A percentile compares a stretch with the other conserved stretches of the same genome.
These are phyloP conservation scores for Puccinia novopanici DNA, from an alignment of 1,284 basidiomycete species.

Conservation along the genomic window DNA sequence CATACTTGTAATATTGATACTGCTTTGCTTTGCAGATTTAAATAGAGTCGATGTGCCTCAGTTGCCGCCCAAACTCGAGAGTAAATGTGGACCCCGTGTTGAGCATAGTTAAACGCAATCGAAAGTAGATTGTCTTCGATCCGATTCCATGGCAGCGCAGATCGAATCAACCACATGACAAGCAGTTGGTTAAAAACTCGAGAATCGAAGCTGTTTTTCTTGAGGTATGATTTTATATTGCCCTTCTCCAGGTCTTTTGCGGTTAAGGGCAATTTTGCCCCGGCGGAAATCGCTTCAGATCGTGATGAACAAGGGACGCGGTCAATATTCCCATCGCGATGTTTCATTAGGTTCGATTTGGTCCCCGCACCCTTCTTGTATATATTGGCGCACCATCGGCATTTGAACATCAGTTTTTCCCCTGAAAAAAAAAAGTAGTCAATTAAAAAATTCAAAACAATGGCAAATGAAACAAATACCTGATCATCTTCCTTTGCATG, in stretches of 20 bases:
- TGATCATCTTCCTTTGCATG: background rate
- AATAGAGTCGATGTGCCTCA: background rate
- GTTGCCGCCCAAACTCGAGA: slow-evolving; percentile 2
- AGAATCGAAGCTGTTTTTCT: background rate
- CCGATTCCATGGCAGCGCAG: background rate
- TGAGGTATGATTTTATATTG: background rate
- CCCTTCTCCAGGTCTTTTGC: background rate
- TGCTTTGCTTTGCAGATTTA: slow-evolving; percentile 5
- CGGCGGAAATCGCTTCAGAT: background rate
- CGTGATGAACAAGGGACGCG: background rate
- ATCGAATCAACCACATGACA: background rate
- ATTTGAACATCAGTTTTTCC: background rate
- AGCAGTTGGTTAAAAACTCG: background rate
- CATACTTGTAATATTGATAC: background rate
- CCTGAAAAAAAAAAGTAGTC: background rate
- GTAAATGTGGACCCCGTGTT: background rate
- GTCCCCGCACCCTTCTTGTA: slow-evolving; percentile 2
- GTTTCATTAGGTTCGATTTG: background rate
- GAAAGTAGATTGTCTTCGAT: background rate
- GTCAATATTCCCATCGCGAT: background rate
- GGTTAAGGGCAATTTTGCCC: background rate
- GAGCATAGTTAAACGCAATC: background rate
- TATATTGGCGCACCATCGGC: background rate
- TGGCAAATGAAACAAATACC: background rate
- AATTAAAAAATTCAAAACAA: background rate